phyloP scores from a whole-genome alignment of 352 stramenopile genomes.

The Phytophthora rubi region DNA sequence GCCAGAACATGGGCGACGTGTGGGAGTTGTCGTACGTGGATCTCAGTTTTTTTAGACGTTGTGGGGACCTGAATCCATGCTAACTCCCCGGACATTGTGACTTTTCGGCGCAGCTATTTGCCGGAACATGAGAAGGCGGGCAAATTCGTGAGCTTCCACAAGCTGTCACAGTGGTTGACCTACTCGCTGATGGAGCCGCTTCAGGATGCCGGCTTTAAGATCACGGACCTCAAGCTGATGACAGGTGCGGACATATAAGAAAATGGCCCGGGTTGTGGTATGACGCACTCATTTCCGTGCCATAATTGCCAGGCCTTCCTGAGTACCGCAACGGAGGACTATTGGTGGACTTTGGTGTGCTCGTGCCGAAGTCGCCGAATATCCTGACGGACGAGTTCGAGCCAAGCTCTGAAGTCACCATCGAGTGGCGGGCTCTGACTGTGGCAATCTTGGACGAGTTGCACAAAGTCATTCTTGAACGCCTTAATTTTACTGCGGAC shows the following conservation, averaged over 20 bases:
- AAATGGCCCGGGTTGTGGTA: neutral
- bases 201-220: conserved; percentile 78
- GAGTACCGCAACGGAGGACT: conserved; percentile 88
- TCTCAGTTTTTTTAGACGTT: neutral
- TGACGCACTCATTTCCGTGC: neutral
- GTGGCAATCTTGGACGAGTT: conserved; percentile 84
- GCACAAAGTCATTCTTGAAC: conserved; percentile 66
- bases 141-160: conserved; percentile 89
- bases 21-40: conserved; percentile 73
- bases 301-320: conserved; percentile 49
- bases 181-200: conserved; percentile 90
- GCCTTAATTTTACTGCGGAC: conserved; percentile 71
- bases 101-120: conserved; percentile 44
- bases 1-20: conserved; percentile 87
- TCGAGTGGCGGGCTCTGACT: conserved; percentile 87
- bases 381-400: conserved; percentile 70
- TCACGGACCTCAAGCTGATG: conserved; percentile 80
- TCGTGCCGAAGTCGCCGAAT: conserved; percentile 65
- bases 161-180: conserved; percentile 90
- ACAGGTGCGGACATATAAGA: conserved; percentile 29
- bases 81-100: neutral
- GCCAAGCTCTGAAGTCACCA: conserved; percentile 76
- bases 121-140: conserved; percentile 49
- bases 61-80: neutral
- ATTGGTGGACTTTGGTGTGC: conserved; percentile 80